Conservation (phyloP, 805 yeast genomes). For the Millerago galiae region DNA sequence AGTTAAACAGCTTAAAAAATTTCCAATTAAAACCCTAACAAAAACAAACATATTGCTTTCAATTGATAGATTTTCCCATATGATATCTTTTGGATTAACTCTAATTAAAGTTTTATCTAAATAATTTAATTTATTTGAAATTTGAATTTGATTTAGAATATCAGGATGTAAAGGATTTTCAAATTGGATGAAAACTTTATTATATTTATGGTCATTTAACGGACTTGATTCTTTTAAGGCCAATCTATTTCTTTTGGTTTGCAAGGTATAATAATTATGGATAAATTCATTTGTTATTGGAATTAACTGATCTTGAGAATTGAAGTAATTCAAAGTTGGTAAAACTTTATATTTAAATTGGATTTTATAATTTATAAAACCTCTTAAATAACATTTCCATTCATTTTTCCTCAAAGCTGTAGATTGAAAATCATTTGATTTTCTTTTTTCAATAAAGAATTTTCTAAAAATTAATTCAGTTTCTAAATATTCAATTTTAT, state of each 20-base stretch:
- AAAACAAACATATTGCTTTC: constrained; percentile 31
- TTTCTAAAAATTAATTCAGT: constrained; percentile 27
- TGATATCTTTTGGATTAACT: constrained; percentile 58
- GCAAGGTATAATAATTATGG: constrained; percentile 7
- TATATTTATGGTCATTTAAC: constrained; percentile 23
- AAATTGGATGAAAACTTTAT: constrained; percentile 60
- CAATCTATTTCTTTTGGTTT: constrained; percentile 11
- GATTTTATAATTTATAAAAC: neutral
- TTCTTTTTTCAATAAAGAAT: constrained; percentile 1
- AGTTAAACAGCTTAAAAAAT: constrained; percentile 39
- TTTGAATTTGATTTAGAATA: constrained; percentile 53
- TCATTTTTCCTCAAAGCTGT: neutral
- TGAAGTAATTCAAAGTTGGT: constrained; percentile 4
- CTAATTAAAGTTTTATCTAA: constrained; percentile 42
- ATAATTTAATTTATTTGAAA: constrained; percentile 36
- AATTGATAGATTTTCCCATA: constrained; percentile 58
- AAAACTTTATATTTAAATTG: constrained; percentile 11
- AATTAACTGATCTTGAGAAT: constrained; percentile 1
- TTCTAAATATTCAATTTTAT: constrained; percentile 34
- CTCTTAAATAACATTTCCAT: neutral
- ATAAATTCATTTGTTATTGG: constrained; percentile 2
- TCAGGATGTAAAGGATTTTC: constrained; percentile 50
- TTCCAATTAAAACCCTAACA: constrained; percentile 38
- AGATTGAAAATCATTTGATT: neutral
- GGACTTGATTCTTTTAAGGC: constrained; percentile 18